Conservation (phyloP, 1,284 basidiomycete species). For the Cystobasidium slooffiae region DNA sequence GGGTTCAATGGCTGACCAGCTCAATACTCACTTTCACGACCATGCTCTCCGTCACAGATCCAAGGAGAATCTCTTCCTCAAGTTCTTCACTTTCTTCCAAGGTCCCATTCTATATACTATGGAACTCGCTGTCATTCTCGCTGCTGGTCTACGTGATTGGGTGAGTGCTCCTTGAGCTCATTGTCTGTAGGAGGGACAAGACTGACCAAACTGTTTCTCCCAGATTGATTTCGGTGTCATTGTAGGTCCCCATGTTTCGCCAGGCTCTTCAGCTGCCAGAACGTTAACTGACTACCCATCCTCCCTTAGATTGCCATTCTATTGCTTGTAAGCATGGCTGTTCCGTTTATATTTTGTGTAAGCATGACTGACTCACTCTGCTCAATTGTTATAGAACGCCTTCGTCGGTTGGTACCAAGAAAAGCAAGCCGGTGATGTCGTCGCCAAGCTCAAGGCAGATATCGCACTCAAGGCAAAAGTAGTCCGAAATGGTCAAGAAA, state of each 20-base stretch:
- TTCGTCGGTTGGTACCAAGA: constrained; percentile 67
- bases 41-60: constrained; percentile 45
- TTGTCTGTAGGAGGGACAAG: no score
- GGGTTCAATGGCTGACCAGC: no score
- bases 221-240: constrained; percentile 63
- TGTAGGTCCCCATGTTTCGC: no score
- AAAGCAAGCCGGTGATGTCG: constrained; percentile 63
- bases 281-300: no score
- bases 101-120: constrained; percentile 59
- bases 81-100: constrained; percentile 59
- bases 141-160: constrained; percentile 59
- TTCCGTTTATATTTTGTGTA: no score
- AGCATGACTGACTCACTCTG: not conserved
- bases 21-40: not conserved
- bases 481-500: constrained; percentile 61
- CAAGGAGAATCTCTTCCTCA: constrained; percentile 61
- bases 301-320: constrained; percentile 61
- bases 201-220: constrained; percentile 40
- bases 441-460: constrained; percentile 64
- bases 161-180: no score
- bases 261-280: no score
- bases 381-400: constrained; percentile 57
- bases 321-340: no score
- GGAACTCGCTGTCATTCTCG: constrained; percentile 58
- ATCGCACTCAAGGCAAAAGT: constrained; percentile 62